phyloP scores from a whole-genome alignment of 2,329 filamentous ascomycete genomes.

The Zasmidium citrigriseum region DNA sequence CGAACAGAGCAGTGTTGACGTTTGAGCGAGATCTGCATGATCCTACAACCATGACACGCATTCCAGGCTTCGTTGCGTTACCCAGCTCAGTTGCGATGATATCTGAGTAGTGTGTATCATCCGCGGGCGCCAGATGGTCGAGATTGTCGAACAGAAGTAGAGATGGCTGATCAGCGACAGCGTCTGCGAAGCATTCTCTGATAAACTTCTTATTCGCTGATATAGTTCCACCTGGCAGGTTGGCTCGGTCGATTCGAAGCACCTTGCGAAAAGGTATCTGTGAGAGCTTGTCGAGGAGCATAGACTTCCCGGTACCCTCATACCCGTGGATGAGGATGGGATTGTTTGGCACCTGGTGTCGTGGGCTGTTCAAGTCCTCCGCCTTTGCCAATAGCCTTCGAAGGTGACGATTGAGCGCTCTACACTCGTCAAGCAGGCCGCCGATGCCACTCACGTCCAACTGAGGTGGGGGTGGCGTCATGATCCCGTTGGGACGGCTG shows the following conservation, averaged over 20 bases:
- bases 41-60: slow-evolving; percentile 71
- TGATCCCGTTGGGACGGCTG: not conserved
- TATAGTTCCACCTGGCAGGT: slow-evolving; percentile 35
- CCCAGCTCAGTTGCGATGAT: slow-evolving; percentile 57
- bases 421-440: slow-evolving; percentile 66
- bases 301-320: slow-evolving; percentile 80
- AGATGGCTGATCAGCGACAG: slow-evolving; percentile 68
- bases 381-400: slow-evolving; percentile 26
- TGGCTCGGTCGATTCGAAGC: slow-evolving; percentile 57
- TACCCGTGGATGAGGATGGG: slow-evolving; percentile 78
- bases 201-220: slow-evolving; percentile 55
- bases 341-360: slow-evolving; percentile 25
- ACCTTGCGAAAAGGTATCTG: slow-evolving; percentile 69
- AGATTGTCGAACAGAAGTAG: slow-evolving; percentile 79
- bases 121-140: slow-evolving; percentile 66
- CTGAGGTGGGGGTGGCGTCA: not conserved
- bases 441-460: slow-evolving; percentile 64
- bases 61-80: slow-evolving; percentile 46
- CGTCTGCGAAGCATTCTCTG: slow-evolving; percentile 68
- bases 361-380: slow-evolving; percentile 3
- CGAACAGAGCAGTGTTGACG: slow-evolving; percentile 69
- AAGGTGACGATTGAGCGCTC: slow-evolving; percentile 68
- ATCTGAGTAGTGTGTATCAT: slow-evolving; percentile 45
- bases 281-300: slow-evolving; percentile 69
- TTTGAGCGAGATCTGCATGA: slow-evolving; percentile 73